Conservation (phyloP, 129 eudicot species). For the Flaveria sonorensis region DNA sequence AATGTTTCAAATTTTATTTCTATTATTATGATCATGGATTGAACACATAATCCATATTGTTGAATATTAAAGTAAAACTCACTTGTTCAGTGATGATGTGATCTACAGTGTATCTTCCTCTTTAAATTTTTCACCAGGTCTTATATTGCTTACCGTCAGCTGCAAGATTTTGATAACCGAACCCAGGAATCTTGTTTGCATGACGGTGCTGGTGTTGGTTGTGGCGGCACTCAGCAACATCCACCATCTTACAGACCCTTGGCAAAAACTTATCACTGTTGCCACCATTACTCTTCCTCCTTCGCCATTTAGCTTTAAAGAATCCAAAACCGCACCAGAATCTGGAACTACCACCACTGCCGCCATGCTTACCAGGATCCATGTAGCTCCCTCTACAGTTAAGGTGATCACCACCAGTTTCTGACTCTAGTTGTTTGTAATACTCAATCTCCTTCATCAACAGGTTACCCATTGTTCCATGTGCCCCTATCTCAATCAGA, state of each 20-base stretch:
- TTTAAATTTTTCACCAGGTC: background rate
- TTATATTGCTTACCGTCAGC: slow-evolving; percentile 34
- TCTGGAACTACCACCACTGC: slow-evolving; percentile 29
- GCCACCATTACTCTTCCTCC: slow-evolving; percentile 49
- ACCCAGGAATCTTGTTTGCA: slow-evolving; percentile 42
- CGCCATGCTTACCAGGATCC: slow-evolving; percentile 17
- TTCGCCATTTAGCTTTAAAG: slow-evolving; percentile 37
- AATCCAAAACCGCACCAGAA: slow-evolving; percentile 47
- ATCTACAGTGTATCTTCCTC: slow-evolving; percentile 19
- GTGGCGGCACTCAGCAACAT: slow-evolving; percentile 42
- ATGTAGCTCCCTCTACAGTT: background rate
- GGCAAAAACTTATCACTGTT: slow-evolving; percentile 43
- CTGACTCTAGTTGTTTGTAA: slow-evolving; percentile 44
- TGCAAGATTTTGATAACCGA: slow-evolving; percentile 58
- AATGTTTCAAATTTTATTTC: background rate
- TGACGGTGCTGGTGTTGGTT: slow-evolving; percentile 21
- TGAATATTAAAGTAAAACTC: slow-evolving; percentile 12
- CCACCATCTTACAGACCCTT: slow-evolving; percentile 49
- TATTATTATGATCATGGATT: too few species aligned
- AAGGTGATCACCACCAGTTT: slow-evolving; percentile 17
- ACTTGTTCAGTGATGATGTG: background rate
- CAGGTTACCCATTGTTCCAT: slow-evolving; percentile 78
- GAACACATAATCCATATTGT: too few species aligned
- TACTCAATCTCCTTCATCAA: slow-evolving; percentile 78
- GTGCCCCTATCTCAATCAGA: slow-evolving; percentile 67